phyloP scores from a whole-genome alignment of 2,329 filamentous ascomycete species.

The Simplicillium sp. region DNA sequence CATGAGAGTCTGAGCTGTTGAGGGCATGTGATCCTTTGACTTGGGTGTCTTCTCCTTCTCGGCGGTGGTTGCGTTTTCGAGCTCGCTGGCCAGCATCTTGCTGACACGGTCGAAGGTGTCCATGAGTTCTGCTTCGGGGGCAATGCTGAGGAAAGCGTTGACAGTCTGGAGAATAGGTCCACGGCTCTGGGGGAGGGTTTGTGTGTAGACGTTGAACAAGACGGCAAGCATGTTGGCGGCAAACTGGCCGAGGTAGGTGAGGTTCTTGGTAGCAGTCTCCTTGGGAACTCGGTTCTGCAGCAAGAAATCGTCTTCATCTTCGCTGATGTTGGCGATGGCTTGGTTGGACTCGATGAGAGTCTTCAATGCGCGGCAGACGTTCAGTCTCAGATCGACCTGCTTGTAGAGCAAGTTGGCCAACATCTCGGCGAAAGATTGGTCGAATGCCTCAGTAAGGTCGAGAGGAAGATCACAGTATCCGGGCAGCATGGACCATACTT shows the following conservation, averaged over 20 bases:
- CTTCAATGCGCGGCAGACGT: conserved; percentile 80
- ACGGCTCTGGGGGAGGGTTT: conserved; percentile 86
- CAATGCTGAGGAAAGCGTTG: conserved; percentile 88
- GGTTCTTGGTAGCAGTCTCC: conserved; percentile 64
- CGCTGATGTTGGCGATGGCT: conserved; percentile 61
- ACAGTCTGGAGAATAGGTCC: conserved; percentile 89
- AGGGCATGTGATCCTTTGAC: conserved; percentile 68
- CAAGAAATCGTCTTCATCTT: conserved; percentile 60
- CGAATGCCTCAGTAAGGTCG: conserved; percentile 67
- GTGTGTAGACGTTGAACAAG: conserved; percentile 97
- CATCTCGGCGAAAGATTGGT: conserved; percentile 82
- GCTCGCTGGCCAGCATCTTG: conserved; percentile 66
- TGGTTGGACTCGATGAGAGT: conserved; percentile 88
- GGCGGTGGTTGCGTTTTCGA: conserved; percentile 44
- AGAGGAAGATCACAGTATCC: conserved; percentile 91
- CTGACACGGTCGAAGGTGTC: conserved; percentile 85
- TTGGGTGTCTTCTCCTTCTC: conserved; percentile 55
- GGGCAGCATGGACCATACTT: conserved; percentile 88
- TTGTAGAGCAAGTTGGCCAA: conserved; percentile 87
- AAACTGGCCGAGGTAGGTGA: conserved; percentile 70
- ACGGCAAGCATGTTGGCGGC: conserved; percentile 87
- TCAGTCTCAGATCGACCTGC: conserved; percentile 76
- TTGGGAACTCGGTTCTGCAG: conserved; percentile 72
- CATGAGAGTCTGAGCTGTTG: conserved; percentile 90
- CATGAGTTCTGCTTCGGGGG: conserved; percentile 66